Percentiles rank a stretch among this genome's conserved stretches.
Evolutionary conservation across 2,329 filamentous ascomycete genomes (phyloP).

Genomic region (Monascus ruber): DNA sequence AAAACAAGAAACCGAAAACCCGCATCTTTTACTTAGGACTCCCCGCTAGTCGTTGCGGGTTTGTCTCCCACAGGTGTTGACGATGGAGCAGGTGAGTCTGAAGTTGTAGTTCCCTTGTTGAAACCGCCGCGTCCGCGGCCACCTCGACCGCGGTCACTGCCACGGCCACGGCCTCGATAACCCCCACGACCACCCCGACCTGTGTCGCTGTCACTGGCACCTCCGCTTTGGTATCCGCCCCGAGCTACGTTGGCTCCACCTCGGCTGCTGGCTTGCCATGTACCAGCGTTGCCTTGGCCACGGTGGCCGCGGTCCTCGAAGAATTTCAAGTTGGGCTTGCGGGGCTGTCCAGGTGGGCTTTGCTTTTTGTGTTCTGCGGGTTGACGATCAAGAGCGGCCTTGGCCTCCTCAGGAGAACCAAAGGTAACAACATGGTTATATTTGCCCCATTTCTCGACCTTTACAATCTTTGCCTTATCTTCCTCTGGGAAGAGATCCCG

Average conservation of each 20-base stretch:
- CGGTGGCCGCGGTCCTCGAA: constrained; percentile 58
- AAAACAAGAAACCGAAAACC: constrained; percentile 4
- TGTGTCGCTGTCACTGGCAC: constrained; percentile 63
- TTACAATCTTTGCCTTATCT: constrained; percentile 68
- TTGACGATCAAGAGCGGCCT: constrained; percentile 63
- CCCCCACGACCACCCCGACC: constrained; percentile 48
- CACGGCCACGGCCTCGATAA: constrained; percentile 43
- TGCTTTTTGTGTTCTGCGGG: constrained; percentile 66
- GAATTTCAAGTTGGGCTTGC: constrained; percentile 70
- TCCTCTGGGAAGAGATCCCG: constrained; percentile 73
- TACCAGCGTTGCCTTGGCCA: constrained; percentile 40
- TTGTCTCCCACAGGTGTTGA: constrained; percentile 21
- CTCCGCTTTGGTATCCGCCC: constrained; percentile 76
- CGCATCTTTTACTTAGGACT: constrained; percentile 15
- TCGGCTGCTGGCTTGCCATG: constrained; percentile 46
- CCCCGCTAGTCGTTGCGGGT: constrained; percentile 16
- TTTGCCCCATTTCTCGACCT: constrained; percentile 57
- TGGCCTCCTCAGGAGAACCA: constrained; percentile 65
- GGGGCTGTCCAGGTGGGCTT: constrained; percentile 55
- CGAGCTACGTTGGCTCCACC: constrained; percentile 54
- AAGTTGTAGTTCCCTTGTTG: constrained; percentile 44
- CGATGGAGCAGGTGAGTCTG: constrained; percentile 18
- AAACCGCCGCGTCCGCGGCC: constrained; percentile 46
- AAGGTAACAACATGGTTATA: constrained; percentile 77
- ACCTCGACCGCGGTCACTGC: constrained; percentile 44